Evolutionary conservation across 164 flowering plant species (phyloP), one percentile per base, ranked within the genome.

Genomic region (Magnolia kwangsiensis): DNA sequence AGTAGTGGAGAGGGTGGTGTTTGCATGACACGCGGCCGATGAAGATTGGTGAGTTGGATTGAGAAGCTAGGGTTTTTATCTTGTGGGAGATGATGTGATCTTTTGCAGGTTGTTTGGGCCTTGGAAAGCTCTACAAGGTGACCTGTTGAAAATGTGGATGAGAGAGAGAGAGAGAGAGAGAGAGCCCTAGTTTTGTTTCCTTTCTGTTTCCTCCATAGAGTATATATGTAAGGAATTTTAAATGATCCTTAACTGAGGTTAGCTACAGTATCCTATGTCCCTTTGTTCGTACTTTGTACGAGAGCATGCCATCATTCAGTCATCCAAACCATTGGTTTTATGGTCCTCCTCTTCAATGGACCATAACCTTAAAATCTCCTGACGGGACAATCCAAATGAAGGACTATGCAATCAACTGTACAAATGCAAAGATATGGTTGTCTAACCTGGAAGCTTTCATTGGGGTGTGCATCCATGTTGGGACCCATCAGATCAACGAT

Each of bases 11-110:
- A 4, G 51, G 45, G 45, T 78, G 80, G 73, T 64, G 68, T 37
- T 71, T 80, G 49, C 50, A 37, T 59, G 80, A 80, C 85, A 81
- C 78, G 72, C 76, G 86, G 79, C 76, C 23, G 51, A 50, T 74
- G 45, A 50, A 50, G 64, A 79, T 82, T 84, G 83, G 85, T 77
- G 61, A 70, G 69, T 72, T 50, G 83, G 85, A 81, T 83, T 79
- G 78, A 79, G 76, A 74, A 63, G 79, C 82, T 82, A 83, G 84
- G 80, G 78, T 79, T 85, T 55, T 78, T 84, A 83, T 81, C 80
- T 78, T 65, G 24, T 71, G 70, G 65, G 24, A 74, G 80, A 78
- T 75, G 74, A 78, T 77, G 74, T 58, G 74, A 71, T 71, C 51
- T 11, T 37, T 81, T 61, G 55, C 67, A 75, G 50, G 67, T 24